phyloP scores from a whole-genome alignment of 2,329 filamentous ascomycete species.

The Colletotrichum tanaceti region DNA sequence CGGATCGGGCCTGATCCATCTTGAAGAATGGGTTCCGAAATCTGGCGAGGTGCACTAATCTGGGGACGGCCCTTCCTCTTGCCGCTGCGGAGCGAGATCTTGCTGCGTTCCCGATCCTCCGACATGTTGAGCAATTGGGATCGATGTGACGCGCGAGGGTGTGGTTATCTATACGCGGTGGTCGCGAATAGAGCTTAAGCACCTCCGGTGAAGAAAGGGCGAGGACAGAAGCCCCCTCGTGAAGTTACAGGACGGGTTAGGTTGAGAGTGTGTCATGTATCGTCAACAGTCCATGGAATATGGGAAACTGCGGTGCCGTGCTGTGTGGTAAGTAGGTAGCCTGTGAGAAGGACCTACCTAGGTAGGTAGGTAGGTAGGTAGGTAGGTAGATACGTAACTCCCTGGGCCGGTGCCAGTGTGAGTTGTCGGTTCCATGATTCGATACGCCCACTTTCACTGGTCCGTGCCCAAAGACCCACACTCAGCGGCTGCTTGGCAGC shows the following conservation, averaged over 20 bases:
- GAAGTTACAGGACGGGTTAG: conserved; percentile 11
- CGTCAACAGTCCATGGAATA: conserved; percentile 14
- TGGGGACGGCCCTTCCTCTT: conserved; percentile 71
- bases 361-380: no score
- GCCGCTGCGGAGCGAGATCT: conserved; percentile 72
- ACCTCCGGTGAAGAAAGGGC: background rate
- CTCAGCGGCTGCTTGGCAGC: conserved; percentile 24
- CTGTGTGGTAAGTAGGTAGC: conserved; percentile 4
- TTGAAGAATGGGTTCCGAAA: conserved; percentile 69
- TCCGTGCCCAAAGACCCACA: conserved; percentile 34
- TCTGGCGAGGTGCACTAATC: conserved; percentile 72
- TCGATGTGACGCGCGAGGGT: background rate
- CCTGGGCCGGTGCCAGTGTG: background rate
- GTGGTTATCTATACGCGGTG: background rate
- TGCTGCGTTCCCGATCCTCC: conserved; percentile 64
- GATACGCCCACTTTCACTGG: conserved; percentile 18
- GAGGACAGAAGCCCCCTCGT: conserved; percentile 19
- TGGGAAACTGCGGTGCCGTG: conserved; percentile 31
- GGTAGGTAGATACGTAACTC: conserved; percentile 39
- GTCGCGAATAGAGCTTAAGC: background rate
- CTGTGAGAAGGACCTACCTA: conserved; percentile 14
- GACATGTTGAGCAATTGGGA: conserved; percentile 61
- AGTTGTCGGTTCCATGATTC: conserved; percentile 25
- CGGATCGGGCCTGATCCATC: conserved; percentile 48
- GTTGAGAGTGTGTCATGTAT: conserved; percentile 36